A percentile compares a stretch with the other conserved stretches of the same genome.
These are phyloP conservation scores for Heliosperma pusillum DNA, from an alignment of 148 eudicot species.

Conservation along the genomic window DNA sequence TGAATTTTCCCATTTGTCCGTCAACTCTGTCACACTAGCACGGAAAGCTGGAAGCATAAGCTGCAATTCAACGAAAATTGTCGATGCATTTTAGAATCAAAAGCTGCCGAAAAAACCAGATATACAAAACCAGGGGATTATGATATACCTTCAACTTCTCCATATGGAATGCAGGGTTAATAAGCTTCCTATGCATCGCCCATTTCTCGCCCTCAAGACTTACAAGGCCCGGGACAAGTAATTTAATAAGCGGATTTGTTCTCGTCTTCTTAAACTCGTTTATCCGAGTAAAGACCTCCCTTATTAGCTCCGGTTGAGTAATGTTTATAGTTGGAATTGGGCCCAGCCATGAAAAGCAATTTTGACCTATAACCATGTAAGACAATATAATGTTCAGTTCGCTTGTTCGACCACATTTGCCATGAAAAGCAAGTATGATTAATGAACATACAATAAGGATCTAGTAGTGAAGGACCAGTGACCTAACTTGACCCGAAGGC, in stretches of 20 bases:
- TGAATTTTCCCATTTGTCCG: slow-evolving; percentile 40
- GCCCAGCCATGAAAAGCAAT: slow-evolving; percentile 44
- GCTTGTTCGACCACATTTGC: too few relatives aligned
- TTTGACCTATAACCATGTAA: slow-evolving; percentile 28
- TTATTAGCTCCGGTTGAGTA: slow-evolving; percentile 40
- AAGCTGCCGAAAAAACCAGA: too few relatives aligned
- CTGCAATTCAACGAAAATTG: slow-evolving; percentile 28
- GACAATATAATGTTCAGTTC: too few relatives aligned
- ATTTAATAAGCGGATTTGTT: slow-evolving; percentile 28
- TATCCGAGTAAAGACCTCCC: slow-evolving; percentile 25
- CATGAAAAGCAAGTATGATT: too few relatives aligned
- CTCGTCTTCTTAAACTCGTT: slow-evolving; percentile 34
- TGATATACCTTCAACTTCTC: slow-evolving; percentile 50
- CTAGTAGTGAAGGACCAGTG: too few relatives aligned
- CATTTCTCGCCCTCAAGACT: slow-evolving; percentile 44
- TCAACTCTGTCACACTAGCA: slow-evolving; percentile 26
- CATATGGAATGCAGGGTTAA: slow-evolving; percentile 50
- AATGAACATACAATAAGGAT: too few relatives aligned
- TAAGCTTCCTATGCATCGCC: slow-evolving; percentile 40
- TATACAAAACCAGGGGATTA: too few relatives aligned
- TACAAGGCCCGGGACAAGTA: slow-evolving; percentile 37
- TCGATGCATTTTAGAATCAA: background rate
- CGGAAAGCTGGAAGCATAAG: slow-evolving; percentile 39
- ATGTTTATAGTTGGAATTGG: slow-evolving; percentile 33
- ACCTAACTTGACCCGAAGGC: too few relatives aligned